These are phyloP conservation scores for Blastocystis hominis DNA, from an alignment of 352 stramenopile species.

Conservation along the genomic window DNA sequence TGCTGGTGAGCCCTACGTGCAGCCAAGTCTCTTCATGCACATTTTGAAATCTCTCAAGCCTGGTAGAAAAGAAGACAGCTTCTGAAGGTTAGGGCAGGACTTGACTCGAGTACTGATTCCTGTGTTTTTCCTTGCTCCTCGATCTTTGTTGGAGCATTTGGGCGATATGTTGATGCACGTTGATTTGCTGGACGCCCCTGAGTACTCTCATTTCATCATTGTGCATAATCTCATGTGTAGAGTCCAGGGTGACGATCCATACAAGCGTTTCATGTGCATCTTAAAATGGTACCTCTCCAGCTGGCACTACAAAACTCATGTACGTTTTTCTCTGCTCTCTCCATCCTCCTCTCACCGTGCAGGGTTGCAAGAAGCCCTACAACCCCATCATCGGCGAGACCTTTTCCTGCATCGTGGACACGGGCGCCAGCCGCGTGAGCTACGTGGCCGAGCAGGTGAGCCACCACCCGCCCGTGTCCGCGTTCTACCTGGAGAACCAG, in stretches of 20 bases:
- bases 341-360: background rate
- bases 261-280: conserved; percentile 36
- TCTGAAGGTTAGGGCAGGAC: background rate
- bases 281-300: conserved; percentile 44
- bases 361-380: conserved; percentile 31
- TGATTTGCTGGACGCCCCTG: background rate
- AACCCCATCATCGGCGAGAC: conserved; percentile 44
- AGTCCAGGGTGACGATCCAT: background rate
- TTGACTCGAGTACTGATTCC: conserved; percentile 27
- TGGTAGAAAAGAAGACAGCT: background rate
- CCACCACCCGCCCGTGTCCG: conserved; percentile 33
- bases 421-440: background rate
- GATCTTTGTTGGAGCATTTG: conserved; percentile 19
- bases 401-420: conserved; percentile 33
- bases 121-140: conserved; percentile 9
- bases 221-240: background rate
- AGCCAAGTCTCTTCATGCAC: conserved; percentile 53
- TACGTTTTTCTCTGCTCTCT: background rate
- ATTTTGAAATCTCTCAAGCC: conserved; percentile 26
- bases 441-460: conserved; percentile 16
- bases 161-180: conserved; percentile 44
- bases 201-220: background rate
- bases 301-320: conserved; percentile 45
- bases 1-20: conserved; percentile 8
- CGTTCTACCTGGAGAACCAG: conserved; percentile 37